phyloP scores from a whole-genome alignment of 163 green algal genomes.

The Chlorella variabilis region DNA sequence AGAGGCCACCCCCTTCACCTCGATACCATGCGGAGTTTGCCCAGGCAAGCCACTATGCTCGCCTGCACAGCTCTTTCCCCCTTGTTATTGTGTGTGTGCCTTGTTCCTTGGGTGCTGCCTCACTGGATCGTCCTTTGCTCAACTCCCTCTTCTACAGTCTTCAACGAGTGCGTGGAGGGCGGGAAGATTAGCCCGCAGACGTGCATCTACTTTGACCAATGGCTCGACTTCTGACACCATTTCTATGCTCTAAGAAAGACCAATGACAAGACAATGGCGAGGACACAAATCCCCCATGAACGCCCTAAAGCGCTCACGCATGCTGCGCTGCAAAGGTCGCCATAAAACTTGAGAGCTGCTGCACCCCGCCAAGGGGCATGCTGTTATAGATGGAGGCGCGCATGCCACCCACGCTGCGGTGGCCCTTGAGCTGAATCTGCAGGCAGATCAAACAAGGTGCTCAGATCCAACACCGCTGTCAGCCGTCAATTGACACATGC shows the following conservation, averaged over 20 bases:
- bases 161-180: slow-evolving; percentile 77
- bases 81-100: too few species aligned
- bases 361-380: slow-evolving; percentile 93
- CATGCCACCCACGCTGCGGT: slow-evolving; percentile 98
- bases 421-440: slow-evolving; percentile 95
- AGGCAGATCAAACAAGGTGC: slow-evolving; percentile 1
- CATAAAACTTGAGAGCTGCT: slow-evolving; percentile 94
- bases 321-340: slow-evolving; percentile 77
- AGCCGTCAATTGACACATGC: too few species aligned
- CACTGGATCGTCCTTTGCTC: too few species aligned
- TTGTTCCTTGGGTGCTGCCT: too few species aligned
- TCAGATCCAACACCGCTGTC: too few species aligned
- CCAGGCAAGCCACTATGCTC: slow-evolving; percentile 54
- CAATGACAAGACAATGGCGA: too few species aligned
- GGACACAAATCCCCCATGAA: too few species aligned
- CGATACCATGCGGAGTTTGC: slow-evolving; percentile 90
- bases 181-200: slow-evolving; percentile 81
- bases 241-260: too few species aligned
- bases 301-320: too few species aligned
- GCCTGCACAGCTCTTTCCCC: not conserved
- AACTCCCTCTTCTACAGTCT: slow-evolving; percentile 30
- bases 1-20: slow-evolving; percentile 69
- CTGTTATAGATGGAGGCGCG: slow-evolving; percentile 99
- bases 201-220: slow-evolving; percentile 78
- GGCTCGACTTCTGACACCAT: not conserved